Evolutionary conservation across 2,329 filamentous ascomycete genomes (phyloP), one percentile per base, ranked within the genome.

Genomic region (Trichoderma sp.): DNA sequence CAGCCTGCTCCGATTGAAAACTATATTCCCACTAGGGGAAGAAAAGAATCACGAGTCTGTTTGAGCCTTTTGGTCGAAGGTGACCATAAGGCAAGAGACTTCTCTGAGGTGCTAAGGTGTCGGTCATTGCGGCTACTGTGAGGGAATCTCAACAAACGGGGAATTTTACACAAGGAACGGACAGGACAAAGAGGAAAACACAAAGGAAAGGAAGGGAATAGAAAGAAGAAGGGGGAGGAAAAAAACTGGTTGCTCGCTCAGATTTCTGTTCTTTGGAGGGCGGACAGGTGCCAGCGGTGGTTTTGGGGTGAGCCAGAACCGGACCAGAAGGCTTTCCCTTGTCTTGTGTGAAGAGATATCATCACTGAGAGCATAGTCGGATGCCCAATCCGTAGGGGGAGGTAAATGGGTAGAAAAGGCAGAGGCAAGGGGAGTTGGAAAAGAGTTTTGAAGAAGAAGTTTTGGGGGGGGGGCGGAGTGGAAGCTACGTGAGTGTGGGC

Each of bases 1-100:
- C 82, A 84, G 83, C 83, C 83, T 84, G 85, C 86, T 88, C 86
- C 83, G 87, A 86, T 88, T 88, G 87, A 88, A 88, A 88, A 88
- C 87, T 88, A 88, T 86, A 79, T 79, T 79, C 77, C 69, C 75
- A 78, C 81, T n/a, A 45, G 41, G 60, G 60, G 31, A 71, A 29
- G 9, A 77, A 78, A 78, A 80, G 60, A 80, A 82, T 86, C 81
- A 83, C 77, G 33, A 71, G 65, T 50, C 56, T 67, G 59, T 59
- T 50, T 50, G 38, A 31, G 14, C 21, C 59, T 3, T 53, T 60
- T 27, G 18, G 6, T 27, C 16, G 6, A 7, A 4, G 16, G 3
- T 5, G 27, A 50, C 38, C 14, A 6, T 8, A 24, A 27, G 27
- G 56, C 9, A 50, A 18, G 41, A 76, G 66, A 63, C 65, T 76